Evolutionary conservation across 202 grass and related monocot genomes (phyloP).

Genomic region (Eragrostis tef): DNA sequence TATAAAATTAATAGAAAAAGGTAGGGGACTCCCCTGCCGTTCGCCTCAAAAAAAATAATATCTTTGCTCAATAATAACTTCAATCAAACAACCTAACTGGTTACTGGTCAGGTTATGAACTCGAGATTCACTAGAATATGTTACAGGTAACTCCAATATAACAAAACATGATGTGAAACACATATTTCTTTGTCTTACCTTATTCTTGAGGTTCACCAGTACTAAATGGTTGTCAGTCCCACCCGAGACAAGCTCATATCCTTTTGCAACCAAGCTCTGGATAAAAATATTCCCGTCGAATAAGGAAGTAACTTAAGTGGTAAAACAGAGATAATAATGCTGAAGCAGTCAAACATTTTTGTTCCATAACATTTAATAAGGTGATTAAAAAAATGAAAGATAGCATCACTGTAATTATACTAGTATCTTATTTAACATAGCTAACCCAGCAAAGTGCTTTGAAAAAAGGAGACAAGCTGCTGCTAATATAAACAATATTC

Average conservation of each 20-base stretch:
- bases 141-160: not conserved
- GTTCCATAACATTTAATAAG: constrained; percentile 36
- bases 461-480: constrained; percentile 2
- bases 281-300: constrained; percentile 46
- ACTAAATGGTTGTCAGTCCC: constrained; percentile 99
- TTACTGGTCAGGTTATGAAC: not conserved
- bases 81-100: not conserved
- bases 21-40: too few relatives aligned
- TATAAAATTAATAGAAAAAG: too few relatives aligned
- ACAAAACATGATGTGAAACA: constrained; percentile 6
- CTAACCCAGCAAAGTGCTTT: constrained; percentile 20
- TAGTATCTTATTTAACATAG: not conserved
- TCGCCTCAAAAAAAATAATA: too few relatives aligned
- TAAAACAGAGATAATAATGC: constrained; percentile 40
- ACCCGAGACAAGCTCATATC: constrained; percentile 95
- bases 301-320: constrained; percentile 23
- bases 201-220: constrained; percentile 94
- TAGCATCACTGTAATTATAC: not conserved
- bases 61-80: not conserved
- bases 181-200: constrained; percentile 60
- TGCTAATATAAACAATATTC: constrained; percentile 4
- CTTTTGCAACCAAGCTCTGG: constrained; percentile 70
- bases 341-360: constrained; percentile 33
- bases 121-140: not conserved
- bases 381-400: constrained; percentile 9